Conservation (phyloP, 192 early-diverging fungal genomes). For the Podila horticola region DNA sequence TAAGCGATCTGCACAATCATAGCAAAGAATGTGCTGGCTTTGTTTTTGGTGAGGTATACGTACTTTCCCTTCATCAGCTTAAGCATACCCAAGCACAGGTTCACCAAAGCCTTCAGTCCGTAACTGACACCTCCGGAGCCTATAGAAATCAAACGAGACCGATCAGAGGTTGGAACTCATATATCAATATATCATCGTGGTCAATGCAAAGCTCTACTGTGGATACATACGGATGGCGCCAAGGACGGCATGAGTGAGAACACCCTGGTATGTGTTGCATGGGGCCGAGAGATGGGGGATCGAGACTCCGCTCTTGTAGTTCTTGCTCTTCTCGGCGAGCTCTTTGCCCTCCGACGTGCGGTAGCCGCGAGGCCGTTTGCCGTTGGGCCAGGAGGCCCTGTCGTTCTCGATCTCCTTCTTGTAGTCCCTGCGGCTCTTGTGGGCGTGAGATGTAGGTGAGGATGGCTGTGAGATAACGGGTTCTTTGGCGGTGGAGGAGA, state of each 20-base stretch:
- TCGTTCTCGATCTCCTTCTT: slow-evolving; percentile 2
- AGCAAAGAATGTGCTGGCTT: background rate
- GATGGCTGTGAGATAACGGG: background rate
- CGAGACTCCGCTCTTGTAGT: slow-evolving; percentile 36
- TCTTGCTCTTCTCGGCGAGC: slow-evolving; percentile 40
- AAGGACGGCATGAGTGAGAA: slow-evolving; percentile 37
- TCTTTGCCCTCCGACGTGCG: slow-evolving; percentile 49
- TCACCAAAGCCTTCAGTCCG: slow-evolving; percentile 45
- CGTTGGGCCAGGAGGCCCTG: slow-evolving; percentile 39
- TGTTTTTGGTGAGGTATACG: background rate
- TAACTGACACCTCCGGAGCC: slow-evolving; percentile 40
- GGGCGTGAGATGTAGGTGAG: background rate
- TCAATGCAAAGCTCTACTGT: background rate
- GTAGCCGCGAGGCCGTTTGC: slow-evolving; percentile 43
- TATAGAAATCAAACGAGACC: slow-evolving; percentile 3
- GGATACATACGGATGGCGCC: slow-evolving; percentile 47
- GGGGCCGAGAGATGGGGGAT: slow-evolving; percentile 40
- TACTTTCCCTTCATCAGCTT: slow-evolving; percentile 51
- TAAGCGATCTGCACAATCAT: background rate
- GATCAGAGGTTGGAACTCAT: background rate
- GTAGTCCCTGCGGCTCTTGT: slow-evolving; percentile 5
- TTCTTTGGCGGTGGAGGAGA: background rate
- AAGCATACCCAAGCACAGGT: slow-evolving; percentile 47
- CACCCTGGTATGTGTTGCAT: slow-evolving; percentile 48
- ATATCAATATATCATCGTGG: too few relatives aligned